Percentiles rank a stretch among this genome's conserved stretches.
phyloP scores from a whole-genome alignment of 305 asterid genomes.

The Petunia hybrid region DNA sequence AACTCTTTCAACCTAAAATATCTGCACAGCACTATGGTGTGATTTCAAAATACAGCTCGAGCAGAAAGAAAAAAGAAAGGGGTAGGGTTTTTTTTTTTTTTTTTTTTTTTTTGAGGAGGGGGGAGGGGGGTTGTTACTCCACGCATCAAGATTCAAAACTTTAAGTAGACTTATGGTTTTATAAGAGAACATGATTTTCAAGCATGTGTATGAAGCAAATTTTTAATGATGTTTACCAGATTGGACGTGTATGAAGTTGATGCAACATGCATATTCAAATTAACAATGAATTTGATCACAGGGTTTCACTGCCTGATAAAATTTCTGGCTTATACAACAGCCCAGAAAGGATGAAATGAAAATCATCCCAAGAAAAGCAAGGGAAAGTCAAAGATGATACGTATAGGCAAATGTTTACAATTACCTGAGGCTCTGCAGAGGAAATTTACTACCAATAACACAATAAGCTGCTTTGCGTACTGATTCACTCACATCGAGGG shows the following conservation, averaged over 20 bases:
- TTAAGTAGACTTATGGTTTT: background rate
- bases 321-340: constrained; percentile 4
- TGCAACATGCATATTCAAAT: constrained; percentile 12
- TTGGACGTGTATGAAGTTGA: background rate
- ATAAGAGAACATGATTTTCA: background rate
- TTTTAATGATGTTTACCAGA: background rate
- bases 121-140: background rate
- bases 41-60: background rate
- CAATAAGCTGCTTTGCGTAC: constrained; percentile 89
- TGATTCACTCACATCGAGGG: constrained; percentile 85
- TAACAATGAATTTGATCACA: background rate
- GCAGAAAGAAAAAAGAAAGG: background rate
- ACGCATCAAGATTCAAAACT: background rate
- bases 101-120: background rate
- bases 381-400: constrained; percentile 9
- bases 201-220: background rate
- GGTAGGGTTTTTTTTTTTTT: too few species aligned
- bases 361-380: background rate
- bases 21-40: constrained; percentile 2
- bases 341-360: background rate
- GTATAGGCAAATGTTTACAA: constrained; percentile 21
- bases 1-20: background rate
- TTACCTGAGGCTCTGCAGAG: constrained; percentile 95
- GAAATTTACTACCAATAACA: constrained; percentile 81
- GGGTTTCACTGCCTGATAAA: constrained; percentile 21